phyloP scores from a whole-genome alignment of 2,329 filamentous ascomycete genomes.

The Saccharata proteae region DNA sequence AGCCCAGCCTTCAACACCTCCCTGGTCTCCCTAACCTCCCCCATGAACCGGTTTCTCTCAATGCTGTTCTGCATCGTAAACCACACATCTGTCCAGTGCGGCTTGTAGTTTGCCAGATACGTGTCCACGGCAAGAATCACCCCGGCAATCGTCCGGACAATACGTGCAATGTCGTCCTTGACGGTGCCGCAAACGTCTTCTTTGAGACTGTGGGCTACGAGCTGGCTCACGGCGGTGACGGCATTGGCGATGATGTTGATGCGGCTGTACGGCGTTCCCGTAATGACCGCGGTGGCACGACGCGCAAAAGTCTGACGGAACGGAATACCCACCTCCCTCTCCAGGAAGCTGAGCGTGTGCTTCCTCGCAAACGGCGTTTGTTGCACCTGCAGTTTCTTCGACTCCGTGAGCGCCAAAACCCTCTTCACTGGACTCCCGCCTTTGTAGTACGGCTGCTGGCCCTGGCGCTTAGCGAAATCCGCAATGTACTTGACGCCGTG shows the following conservation, averaged over 20 bases:
- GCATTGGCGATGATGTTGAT: constrained; percentile 34
- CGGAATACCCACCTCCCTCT: constrained; percentile 42
- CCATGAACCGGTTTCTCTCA: constrained; percentile 30
- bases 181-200: constrained; percentile 82
- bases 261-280: constrained; percentile 63
- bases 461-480: constrained; percentile 34
- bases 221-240: constrained; percentile 52
- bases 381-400: too few species aligned
- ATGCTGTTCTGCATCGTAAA: constrained; percentile 35
- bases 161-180: constrained; percentile 63
- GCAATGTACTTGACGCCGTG: constrained; percentile 29
- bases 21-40: constrained; percentile 61
- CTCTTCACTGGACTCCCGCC: too few species aligned
- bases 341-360: constrained; percentile 15
- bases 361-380: too few species aligned
- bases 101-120: constrained; percentile 47
- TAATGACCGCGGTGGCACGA: constrained; percentile 52
- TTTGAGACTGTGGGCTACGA: constrained; percentile 60
- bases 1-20: constrained; percentile 54
- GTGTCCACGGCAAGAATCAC: constrained; percentile 58
- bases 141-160: constrained; percentile 60
- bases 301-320: constrained; percentile 61
- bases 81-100: constrained; percentile 71
- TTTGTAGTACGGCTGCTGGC: too few species aligned
- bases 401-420: too few species aligned